Conservation (phyloP, 768 basidiomycete genomes). For the Tricholoma terreum region DNA sequence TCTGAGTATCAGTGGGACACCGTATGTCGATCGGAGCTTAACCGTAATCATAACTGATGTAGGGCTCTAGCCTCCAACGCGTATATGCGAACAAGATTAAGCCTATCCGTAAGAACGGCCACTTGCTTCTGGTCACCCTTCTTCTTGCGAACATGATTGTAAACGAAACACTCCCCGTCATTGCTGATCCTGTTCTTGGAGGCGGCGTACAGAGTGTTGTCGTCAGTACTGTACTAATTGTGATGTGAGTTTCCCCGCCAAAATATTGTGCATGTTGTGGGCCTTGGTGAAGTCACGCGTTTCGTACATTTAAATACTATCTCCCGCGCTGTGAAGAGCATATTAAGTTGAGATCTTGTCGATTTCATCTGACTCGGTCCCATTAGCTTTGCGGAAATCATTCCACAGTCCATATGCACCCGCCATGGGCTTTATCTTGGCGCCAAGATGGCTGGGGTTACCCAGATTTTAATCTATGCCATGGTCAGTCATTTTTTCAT, state of each 20-base stretch:
- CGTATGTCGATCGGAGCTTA: constrained; percentile 42
- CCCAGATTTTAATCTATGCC: constrained; percentile 62
- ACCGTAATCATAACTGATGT: background rate
- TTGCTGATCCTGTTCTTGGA: constrained; percentile 50
- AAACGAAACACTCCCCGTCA: constrained; percentile 84
- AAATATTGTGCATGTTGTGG: constrained; percentile 20
- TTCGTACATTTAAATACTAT: background rate
- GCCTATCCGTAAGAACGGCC: constrained; percentile 82
- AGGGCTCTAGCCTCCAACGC: constrained; percentile 62
- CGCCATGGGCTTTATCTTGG: constrained; percentile 88
- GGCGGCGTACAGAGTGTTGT: constrained; percentile 6
- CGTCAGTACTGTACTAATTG: constrained; percentile 7
- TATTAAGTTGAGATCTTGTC: too few relatives aligned
- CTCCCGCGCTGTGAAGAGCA: background rate
- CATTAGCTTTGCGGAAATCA: constrained; percentile 85
- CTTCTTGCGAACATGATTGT: constrained; percentile 90
- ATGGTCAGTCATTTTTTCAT: constrained; percentile 42
- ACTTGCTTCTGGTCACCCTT: constrained; percentile 78
- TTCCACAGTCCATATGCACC: constrained; percentile 90
- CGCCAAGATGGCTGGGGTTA: constrained; percentile 78
- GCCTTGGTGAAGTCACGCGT: constrained; percentile 14
- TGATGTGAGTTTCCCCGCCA: constrained; percentile 7
- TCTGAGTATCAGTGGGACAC: constrained; percentile 77
- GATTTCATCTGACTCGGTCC: background rate
- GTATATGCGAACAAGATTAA: constrained; percentile 81